Base-by-base conservation (phyloP, 2,329 filamentous ascomycete species). In the Hymenotorrendiella dingleyae region DNA sequence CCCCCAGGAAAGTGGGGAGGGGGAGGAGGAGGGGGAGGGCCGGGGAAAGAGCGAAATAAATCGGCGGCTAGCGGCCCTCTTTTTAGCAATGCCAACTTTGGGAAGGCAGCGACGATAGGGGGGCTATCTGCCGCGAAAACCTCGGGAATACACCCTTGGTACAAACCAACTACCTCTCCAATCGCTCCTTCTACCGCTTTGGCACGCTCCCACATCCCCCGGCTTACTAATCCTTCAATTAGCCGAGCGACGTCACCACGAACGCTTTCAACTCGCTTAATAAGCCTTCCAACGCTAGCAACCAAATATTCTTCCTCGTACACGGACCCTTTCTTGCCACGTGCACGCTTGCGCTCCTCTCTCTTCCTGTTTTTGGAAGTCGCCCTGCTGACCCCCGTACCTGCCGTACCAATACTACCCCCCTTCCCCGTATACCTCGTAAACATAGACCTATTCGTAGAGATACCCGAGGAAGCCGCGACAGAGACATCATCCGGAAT, bases 221-320 rank as follows among this genome's bases (percentile, higher is more conserved):
- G 71, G 43, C 89, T 75, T 48, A 89, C 71, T 45, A 97, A 68
- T 0, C 84, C 89, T 51, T 85, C 80, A 0, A 95, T 76, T 6
- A 97, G 71, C 12, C 81, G 68, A 58, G 80, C 75, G 0, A 87
- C 78, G 62, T 98, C 93, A 1, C 77, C 73, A 38, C 80, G 75
- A 3, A 83, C 74, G 17, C 71, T 72, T 62, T 90, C 88, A 17
- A 95, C 79, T 26, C 90, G 75, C 62, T 94, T 88, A 11, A 95
- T 78, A 24, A 98, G 72, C 19, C 93, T 74, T 10, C 83, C 78
- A 26, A 97, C 81, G 54, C 84, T 91, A 62, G 90, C 93, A 45
- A 95, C 82, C 4, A 98, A 76, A 63, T 98, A 98, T 64, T 97
- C 93, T 61, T 97, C 91, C 64, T 98, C 93, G 64, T 98, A 98